These are phyloP conservation scores for Pseudonitzschia delicatissima DNA, from an alignment of 108 stramenopile species.

Conservation along the genomic window DNA sequence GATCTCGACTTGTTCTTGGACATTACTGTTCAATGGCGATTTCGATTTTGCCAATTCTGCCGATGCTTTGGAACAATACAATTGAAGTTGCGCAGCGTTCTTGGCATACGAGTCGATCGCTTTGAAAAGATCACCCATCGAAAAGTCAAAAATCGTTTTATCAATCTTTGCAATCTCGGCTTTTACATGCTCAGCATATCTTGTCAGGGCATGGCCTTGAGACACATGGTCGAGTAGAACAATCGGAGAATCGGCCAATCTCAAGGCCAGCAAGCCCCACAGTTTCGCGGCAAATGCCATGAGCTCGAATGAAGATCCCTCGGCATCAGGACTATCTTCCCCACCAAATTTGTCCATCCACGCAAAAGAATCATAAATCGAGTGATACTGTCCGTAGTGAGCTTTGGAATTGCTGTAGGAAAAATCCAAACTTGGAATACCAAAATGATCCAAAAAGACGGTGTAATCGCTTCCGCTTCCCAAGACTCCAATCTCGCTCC, in stretches of 20 bases:
- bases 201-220: conserved; percentile 45
- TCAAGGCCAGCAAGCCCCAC: conserved; percentile 55
- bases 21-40: neutral
- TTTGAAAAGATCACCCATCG: neutral
- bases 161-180: conserved; percentile 20
- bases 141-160: too few relatives aligned
- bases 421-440: conserved; percentile 59
- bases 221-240: conserved; percentile 48
- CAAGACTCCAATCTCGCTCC: conserved; percentile 36
- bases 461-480: conserved; percentile 69
- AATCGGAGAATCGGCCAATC: conserved; percentile 37
- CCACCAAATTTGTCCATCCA: conserved; percentile 46
- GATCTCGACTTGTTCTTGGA: neutral
- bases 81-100: conserved; percentile 11
- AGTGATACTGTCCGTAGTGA: conserved; percentile 65
- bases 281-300: conserved; percentile 46
- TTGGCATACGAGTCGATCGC: conserved; percentile 20
- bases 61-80: neutral
- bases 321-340: neutral
- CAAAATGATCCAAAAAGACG: conserved; percentile 67
- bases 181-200: conserved; percentile 23
- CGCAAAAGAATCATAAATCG: conserved; percentile 58
- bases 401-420: conserved; percentile 20
- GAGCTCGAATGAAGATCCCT: conserved; percentile 44
- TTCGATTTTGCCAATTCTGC: neutral